Evolutionary conservation across 179 eudicot species (phyloP), one percentile per base, ranked within the genome.

Genomic region (Beta lomatogona): DNA sequence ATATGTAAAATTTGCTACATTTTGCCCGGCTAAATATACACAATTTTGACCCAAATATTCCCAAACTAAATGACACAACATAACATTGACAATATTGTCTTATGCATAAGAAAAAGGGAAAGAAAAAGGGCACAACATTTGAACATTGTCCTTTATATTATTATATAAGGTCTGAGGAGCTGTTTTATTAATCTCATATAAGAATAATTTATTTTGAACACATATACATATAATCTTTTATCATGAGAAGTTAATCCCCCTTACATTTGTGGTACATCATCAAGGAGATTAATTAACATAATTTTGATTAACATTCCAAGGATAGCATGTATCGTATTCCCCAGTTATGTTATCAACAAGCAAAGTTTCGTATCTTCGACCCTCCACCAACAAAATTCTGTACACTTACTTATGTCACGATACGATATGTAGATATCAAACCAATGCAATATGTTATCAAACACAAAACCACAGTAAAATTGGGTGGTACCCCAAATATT

Each of bases 331-430:
- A 48, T 60, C 63, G 25, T 72, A 73, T 28, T 28, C 7, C 10
- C 41, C 9, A 48, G 7, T 80, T 1, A 19, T 18, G 14, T 28
- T 3, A 73, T 80, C 45, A 44, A 80, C 82, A 75, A 59, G 21
- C 83, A 81, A 3, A 71, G 79, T 11, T 79, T 79, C 0, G 55
- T 75, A n/a, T 81, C 79, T 55, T 66, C 41, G 21, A 81, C 74
- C 59, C 14, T 36, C 83, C 83, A 81, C 71, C 61, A 74, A 67
- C 83, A 81, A 54, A 50, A 19, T 6, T 65, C 71, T 61, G 41
- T 16, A 44, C 83, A 81, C 1, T 36, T 0, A n/a, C 10, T 25
- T 3, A 45, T 25, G 16, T 80, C 78, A 72, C 73, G 73, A 4
- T 13, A 21, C 8, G 1, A 2, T 45, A 6, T 44, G 63, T 61